Evolutionary conservation across 257 asterid species (phyloP).

Genomic region (Jacaranda mimosifolia): DNA sequence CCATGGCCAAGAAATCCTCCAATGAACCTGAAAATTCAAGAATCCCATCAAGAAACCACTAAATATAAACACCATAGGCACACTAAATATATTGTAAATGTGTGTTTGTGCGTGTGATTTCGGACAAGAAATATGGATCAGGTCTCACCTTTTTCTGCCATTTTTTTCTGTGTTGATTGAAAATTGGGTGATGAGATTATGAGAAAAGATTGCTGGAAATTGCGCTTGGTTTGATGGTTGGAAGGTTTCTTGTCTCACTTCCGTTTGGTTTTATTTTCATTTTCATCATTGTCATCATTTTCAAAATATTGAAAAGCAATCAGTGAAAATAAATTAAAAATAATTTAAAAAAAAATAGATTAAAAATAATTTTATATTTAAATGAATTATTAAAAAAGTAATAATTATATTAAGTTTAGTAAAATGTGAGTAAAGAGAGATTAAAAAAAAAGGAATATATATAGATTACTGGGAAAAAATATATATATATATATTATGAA

Average conservation of each 20-base stretch:
- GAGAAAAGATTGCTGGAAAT: not conserved
- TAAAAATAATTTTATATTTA: too few relatives aligned
- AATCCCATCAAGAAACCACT: conserved; percentile 7
- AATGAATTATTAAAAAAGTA: too few relatives aligned
- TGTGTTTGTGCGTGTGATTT: not conserved
- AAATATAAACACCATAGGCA: not conserved
- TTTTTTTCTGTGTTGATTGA: conserved; percentile 1
- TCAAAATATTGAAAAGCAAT: too few relatives aligned
- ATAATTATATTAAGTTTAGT: too few relatives aligned
- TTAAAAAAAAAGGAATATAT: too few relatives aligned
- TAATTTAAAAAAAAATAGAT: too few relatives aligned
- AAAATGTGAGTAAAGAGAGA: too few relatives aligned
- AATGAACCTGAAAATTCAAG: conserved; percentile 50
- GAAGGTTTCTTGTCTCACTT: not conserved
- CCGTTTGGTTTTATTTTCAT: too few relatives aligned
- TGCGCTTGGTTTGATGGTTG: not conserved
- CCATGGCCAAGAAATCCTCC: conserved; percentile 68
- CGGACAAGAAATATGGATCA: not conserved
- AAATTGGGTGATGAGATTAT: conserved; percentile 6
- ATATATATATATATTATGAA: too few relatives aligned
- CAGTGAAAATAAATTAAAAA: too few relatives aligned
- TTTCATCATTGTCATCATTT: too few relatives aligned
- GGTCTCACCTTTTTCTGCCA: conserved; percentile 56
- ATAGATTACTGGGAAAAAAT: too few relatives aligned
- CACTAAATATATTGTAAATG: not conserved